Conservation (phyloP, 163 green algal genomes). For the Trebouxia gelatinosa region DNA sequence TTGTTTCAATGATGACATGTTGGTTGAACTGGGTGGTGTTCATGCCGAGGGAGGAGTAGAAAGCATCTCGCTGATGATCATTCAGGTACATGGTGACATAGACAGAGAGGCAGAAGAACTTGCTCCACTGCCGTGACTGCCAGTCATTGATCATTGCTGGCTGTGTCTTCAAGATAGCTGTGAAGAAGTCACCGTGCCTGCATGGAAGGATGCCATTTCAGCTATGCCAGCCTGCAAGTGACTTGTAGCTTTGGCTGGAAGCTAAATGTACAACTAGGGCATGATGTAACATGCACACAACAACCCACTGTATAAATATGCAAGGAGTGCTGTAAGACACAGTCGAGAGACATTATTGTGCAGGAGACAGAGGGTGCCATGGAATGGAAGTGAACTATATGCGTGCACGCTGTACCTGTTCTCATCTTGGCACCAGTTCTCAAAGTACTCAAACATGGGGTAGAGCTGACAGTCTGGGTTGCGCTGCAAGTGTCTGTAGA, state of each 20-base stretch:
- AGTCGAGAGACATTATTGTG: no score
- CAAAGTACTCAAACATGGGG: conserved; percentile 98
- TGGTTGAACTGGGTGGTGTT: conserved; percentile 97
- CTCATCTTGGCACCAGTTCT: conserved; percentile 97
- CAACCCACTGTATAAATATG: conserved; percentile 1
- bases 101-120: conserved; percentile 98
- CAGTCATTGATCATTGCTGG: conserved; percentile 82
- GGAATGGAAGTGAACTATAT: no score
- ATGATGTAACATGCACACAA: no score
- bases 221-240: no score
- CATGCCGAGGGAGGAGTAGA: conserved; percentile 94
- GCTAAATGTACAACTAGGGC: no score
- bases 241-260: no score
- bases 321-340: no score
- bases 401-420: conserved; percentile 33
- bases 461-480: conserved; percentile 97
- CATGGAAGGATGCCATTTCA: no score
- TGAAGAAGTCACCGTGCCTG: conserved; percentile 80
- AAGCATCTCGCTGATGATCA: conserved; percentile 84
- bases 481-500: conserved; percentile 95
- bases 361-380: no score
- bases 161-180: conserved; percentile 89
- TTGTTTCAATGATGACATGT: conserved; percentile 99
- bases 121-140: conserved; percentile 85
- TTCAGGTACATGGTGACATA: conserved; percentile 99